Conservation (phyloP, 2,329 filamentous ascomycete genomes). For the Sporothrix humicola region DNA sequence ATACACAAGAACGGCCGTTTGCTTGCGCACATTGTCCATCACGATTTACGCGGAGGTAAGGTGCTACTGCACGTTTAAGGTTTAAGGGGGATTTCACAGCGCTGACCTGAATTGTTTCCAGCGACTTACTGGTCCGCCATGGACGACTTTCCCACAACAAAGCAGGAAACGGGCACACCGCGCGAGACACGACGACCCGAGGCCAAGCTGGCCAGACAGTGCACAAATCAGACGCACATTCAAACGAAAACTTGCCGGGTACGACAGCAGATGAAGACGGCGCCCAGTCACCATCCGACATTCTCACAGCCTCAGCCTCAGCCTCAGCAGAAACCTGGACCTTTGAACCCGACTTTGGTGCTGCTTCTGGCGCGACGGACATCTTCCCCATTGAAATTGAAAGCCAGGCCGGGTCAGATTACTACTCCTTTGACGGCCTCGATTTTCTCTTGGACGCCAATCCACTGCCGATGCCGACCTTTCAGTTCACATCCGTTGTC, state of each 20-base stretch:
- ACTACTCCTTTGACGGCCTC: constrained; percentile 10
- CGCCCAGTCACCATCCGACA: constrained; percentile 5
- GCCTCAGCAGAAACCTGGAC: not conserved
- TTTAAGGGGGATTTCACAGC: not conserved
- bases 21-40: not conserved
- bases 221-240: not conserved
- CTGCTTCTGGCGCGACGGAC: not conserved
- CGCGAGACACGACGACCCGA: not conserved
- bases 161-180: not conserved
- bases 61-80: not conserved
- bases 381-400: not conserved
- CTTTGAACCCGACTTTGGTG: not conserved
- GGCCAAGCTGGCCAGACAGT: not conserved
- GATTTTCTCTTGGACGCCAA: not conserved
- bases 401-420: constrained; percentile 7
- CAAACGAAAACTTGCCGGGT: not conserved
- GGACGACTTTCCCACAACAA: constrained; percentile 19
- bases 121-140: constrained; percentile 17
- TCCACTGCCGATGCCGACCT: not conserved
- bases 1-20: constrained; percentile 18
- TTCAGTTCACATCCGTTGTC: constrained; percentile 9
- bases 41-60: not conserved
- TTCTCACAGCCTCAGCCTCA: not conserved
- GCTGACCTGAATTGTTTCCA: not conserved
- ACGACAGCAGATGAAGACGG: not conserved